Conservation (phyloP, 2,329 filamentous ascomycete species). For the Karstenula rhodostoma region DNA sequence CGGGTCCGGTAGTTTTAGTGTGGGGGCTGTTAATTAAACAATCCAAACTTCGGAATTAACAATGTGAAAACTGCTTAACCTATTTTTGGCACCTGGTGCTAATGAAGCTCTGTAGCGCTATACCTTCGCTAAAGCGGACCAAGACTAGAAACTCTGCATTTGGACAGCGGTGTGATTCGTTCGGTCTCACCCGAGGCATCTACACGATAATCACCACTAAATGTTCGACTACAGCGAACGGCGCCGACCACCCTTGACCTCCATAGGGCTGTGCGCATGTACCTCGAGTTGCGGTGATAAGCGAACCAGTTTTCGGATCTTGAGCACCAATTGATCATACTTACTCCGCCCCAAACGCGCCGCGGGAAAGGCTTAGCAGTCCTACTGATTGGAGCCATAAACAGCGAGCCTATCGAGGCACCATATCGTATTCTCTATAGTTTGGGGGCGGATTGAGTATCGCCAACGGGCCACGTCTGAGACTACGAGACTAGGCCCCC, state of each 20-base stretch:
- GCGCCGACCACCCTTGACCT: neutral
- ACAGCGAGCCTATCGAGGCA: neutral
- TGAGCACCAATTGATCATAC: neutral
- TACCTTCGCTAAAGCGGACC: neutral
- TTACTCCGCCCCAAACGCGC: neutral
- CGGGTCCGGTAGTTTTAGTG: neutral
- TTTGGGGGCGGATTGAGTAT: neutral
- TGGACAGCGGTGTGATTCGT: neutral
- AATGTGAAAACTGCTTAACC: neutral
- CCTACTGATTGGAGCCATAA: neutral
- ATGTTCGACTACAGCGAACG: neutral
- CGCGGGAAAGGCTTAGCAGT: neutral
- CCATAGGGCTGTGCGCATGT: neutral
- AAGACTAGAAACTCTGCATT: neutral
- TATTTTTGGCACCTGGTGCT: neutral
- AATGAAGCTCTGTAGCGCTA: neutral
- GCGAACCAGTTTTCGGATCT: neutral
- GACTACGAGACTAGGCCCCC: neutral
- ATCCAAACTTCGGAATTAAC: neutral
- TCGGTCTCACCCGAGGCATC: neutral
- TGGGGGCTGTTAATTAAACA: neutral
- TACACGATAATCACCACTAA: neutral
- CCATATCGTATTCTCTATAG: neutral
- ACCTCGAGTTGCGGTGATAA: neutral
- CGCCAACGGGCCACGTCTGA: neutral